phyloP scores from a whole-genome alignment of 2,329 filamentous ascomycete species.

The Periconia sp. region DNA sequence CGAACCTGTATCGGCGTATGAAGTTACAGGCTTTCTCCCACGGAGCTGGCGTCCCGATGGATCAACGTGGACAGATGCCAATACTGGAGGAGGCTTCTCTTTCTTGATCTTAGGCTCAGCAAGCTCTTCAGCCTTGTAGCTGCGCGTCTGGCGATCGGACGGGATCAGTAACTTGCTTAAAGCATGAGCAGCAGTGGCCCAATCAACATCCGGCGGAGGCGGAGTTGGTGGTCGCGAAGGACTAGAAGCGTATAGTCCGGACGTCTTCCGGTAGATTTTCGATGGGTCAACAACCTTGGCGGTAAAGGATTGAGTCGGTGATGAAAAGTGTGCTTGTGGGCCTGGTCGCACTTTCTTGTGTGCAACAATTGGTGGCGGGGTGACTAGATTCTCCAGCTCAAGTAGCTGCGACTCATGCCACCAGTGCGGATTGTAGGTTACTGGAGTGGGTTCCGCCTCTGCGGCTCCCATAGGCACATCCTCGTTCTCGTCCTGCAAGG shows the following conservation, averaged over 20 bases:
- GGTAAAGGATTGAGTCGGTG: slow-evolving; percentile 85
- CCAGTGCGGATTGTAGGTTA: slow-evolving; percentile 51
- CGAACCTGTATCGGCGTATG: slow-evolving; percentile 60
- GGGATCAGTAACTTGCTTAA: slow-evolving; percentile 84
- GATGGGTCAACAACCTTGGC: slow-evolving; percentile 76
- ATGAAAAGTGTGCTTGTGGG: slow-evolving; percentile 75
- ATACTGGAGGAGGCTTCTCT: slow-evolving; percentile 56
- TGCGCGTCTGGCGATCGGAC: slow-evolving; percentile 73
- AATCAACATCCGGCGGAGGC: slow-evolving; percentile 81
- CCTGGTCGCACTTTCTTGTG: slow-evolving; percentile 67
- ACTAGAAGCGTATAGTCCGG: slow-evolving; percentile 49
- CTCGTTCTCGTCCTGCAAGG: slow-evolving; percentile 31
- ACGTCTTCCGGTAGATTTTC: slow-evolving; percentile 69
- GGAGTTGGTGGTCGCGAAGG: slow-evolving; percentile 61
- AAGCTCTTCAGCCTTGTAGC: slow-evolving; percentile 79
- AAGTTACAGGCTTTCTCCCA: slow-evolving; percentile 65
- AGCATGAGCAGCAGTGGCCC: slow-evolving; percentile 83
- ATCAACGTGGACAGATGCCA: slow-evolving; percentile 48
- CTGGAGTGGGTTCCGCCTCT: slow-evolving; percentile 23
- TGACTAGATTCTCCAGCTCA: slow-evolving; percentile 42
- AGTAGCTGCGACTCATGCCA: slow-evolving; percentile 47
- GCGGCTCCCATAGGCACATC: slow-evolving; percentile 21
- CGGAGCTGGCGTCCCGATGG: slow-evolving; percentile 69
- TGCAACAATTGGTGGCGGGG: slow-evolving; percentile 43
- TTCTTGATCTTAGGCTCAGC: slow-evolving; percentile 62